These are phyloP conservation scores for Hypoxylon sp. DNA, from an alignment of 2,329 filamentous ascomycete genomes.

Conservation along the genomic window DNA sequence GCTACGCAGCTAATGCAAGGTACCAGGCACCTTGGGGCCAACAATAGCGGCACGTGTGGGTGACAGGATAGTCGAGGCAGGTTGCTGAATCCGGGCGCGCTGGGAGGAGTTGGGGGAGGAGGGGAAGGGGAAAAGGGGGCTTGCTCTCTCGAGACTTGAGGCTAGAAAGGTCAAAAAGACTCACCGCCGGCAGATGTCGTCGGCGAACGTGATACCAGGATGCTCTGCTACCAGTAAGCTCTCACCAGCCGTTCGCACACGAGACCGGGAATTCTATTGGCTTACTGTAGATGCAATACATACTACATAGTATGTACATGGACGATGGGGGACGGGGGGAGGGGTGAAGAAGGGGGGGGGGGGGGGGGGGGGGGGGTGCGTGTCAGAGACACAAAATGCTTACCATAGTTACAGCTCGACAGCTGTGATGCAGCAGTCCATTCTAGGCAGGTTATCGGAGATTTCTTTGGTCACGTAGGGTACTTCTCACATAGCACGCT, in stretches of 20 bases:
- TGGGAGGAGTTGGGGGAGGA: neutral
- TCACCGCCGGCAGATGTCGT: constrained; percentile 25
- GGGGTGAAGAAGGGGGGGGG: too few relatives aligned
- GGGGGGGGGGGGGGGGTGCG: too few relatives aligned
- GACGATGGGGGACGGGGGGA: constrained; percentile 11
- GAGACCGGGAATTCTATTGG: constrained; percentile 12
- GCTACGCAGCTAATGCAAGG: constrained; percentile 39
- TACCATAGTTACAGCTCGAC: constrained; percentile 16
- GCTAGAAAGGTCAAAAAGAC: neutral
- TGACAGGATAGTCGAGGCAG: constrained; percentile 5
- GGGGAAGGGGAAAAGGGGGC: too few relatives aligned
- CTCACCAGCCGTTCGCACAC: neutral
- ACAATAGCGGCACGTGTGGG: constrained; percentile 26
- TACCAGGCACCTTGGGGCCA: constrained; percentile 33
- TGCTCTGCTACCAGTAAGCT: neutral
- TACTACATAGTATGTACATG: too few relatives aligned
- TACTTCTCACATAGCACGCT: neutral
- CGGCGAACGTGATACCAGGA: neutral
- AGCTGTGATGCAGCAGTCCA: constrained; percentile 16
- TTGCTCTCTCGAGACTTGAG: neutral
- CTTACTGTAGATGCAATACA: constrained; percentile 29
- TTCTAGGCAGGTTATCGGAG: constrained; percentile 24
- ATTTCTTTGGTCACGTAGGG: constrained; percentile 4
- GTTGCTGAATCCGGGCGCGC: neutral
- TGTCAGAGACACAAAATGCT: constrained; percentile 20